Conservation (phyloP, 2,329 filamentous ascomycete genomes). For the Cladosporium velox region DNA sequence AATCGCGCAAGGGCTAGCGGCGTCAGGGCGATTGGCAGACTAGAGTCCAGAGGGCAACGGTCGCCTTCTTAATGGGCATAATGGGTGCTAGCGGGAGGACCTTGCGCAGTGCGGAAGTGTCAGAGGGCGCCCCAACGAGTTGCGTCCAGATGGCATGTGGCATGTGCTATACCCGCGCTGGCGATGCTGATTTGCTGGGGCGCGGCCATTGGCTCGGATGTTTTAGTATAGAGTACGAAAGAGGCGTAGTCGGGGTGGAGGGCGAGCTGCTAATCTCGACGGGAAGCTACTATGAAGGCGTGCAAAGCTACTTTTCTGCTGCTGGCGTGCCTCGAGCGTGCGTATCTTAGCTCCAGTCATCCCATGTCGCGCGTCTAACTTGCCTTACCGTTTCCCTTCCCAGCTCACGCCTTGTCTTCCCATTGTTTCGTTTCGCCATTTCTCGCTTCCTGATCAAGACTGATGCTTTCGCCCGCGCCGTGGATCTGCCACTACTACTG, state of each 20-base stretch:
- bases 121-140: conserved; percentile 2
- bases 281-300: background rate
- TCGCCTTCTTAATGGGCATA: background rate
- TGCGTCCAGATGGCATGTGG: background rate
- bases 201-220: conserved; percentile 17
- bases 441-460: background rate
- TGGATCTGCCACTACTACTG: conserved; percentile 14
- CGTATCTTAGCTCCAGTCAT: background rate
- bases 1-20: conserved; percentile 14
- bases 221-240: conserved; percentile 2
- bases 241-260: background rate
- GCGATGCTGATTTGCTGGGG: conserved; percentile 4
- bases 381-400: background rate
- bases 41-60: background rate
- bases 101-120: background rate
- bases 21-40: background rate
- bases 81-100: background rate
- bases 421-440: background rate
- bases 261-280: conserved; percentile 5
- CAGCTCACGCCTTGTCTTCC: background rate
- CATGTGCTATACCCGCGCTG: conserved; percentile 7
- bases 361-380: background rate
- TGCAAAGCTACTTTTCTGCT: conserved; percentile 1
- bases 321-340: background rate
- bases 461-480: conserved; percentile 15